Evolutionary conservation across 345 rosid species (phyloP), one percentile per base, ranked within the genome.

Genomic region (Aquilaria sinensis): DNA sequence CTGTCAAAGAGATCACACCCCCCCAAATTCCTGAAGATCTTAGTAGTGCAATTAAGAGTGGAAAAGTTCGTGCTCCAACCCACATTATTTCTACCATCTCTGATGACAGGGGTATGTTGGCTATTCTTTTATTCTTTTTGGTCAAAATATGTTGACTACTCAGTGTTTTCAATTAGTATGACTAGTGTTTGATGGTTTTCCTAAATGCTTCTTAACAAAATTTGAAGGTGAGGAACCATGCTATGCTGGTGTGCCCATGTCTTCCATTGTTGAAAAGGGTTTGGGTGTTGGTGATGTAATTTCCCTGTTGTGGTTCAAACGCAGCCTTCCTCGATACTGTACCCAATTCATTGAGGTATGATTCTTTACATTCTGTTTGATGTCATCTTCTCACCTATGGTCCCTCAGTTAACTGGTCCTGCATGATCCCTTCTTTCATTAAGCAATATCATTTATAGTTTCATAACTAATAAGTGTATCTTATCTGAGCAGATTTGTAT

Each of bases 11-110:
- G 68, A 53, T 76, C 47, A 74, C 58, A 2, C 90, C 87, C 15
- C 90, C 90, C 47, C 85, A 76, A 66, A 82, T 85, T 65, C 90
- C 90, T 0, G 90, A 85, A 80, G 90, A 85, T 76, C 90, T 85
- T 58, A 80, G 63, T 57, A 61, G 63, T 11, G 90, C 87, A 57
- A 85, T 85, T 53, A 85, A 78, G 82, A 80, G 87, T 16, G 87
- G 90, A 68, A 85, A 82, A 85, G 87, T 82, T 53, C 80, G 87
- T n/a, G 87, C 90, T 52, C 87, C 87, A 23, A 85, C 90, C 47
- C 90, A 82, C 69, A 73, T 85, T 63, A 82, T 85, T 51, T 85
- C 90, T 13, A 82, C 90, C 51, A 85, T 85, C 62, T 85, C 87
- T 53, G 87, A 85, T 63, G 90, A 85, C 62, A 80, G 90, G 78